These are phyloP conservation scores for Thalassiosira profunda DNA, from an alignment of 108 stramenopile species.

Conservation along the genomic window DNA sequence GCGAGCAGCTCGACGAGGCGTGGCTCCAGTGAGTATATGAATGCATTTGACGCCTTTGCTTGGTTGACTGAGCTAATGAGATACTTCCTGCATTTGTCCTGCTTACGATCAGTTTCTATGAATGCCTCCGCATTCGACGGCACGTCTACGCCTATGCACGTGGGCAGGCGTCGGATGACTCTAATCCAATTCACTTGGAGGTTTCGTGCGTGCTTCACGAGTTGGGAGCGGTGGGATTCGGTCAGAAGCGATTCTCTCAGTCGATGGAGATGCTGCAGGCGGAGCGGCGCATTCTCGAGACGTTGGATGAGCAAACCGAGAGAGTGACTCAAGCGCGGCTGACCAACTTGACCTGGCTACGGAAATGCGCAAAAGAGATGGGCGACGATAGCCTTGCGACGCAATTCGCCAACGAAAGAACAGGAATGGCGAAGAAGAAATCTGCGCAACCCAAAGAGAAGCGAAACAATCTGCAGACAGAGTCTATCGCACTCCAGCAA, in stretches of 20 bases:
- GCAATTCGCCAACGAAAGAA: slow-evolving; percentile 33
- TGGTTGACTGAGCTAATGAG: no score
- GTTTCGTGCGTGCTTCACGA: slow-evolving; percentile 70
- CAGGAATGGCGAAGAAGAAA: slow-evolving; percentile 35
- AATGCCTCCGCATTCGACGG: slow-evolving; percentile 54
- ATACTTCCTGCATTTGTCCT: no score
- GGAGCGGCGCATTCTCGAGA: slow-evolving; percentile 50
- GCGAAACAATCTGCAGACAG: not conserved
- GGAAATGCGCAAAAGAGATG: slow-evolving; percentile 62
- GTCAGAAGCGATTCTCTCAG: slow-evolving; percentile 38
- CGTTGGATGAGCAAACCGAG: slow-evolving; percentile 51
- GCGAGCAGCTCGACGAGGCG: slow-evolving; percentile 63
- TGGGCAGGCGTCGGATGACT: slow-evolving; percentile 28
- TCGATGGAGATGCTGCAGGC: slow-evolving; percentile 51
- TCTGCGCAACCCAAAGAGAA: not conserved
- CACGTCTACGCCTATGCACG: slow-evolving; percentile 72
- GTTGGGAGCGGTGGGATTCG: slow-evolving; percentile 58
- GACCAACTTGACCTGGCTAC: slow-evolving; percentile 72
- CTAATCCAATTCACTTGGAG: slow-evolving; percentile 64
- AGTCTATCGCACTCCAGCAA: slow-evolving; percentile 23
- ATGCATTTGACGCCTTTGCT: no score
- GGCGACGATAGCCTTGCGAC: slow-evolving; percentile 46
- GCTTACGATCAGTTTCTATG: no score
- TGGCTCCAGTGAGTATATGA: no score
- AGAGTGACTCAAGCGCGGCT: slow-evolving; percentile 55